Evolutionary conservation across 2,329 filamentous ascomycete genomes (phyloP), one percentile per base, ranked within the genome.

Genomic region (Hypoxylon sp.): DNA sequence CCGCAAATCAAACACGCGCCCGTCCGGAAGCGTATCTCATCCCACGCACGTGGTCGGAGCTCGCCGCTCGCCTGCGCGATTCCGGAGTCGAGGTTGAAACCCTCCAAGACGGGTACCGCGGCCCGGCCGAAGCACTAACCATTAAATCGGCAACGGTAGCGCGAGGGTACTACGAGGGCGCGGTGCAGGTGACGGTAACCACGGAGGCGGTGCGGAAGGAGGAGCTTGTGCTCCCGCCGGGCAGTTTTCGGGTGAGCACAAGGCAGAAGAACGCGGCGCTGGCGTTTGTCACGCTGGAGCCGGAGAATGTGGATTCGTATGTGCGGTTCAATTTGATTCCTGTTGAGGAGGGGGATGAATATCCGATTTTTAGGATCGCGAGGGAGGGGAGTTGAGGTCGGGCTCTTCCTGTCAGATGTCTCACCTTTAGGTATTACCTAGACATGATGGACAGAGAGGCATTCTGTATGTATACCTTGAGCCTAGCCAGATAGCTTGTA

Each of bases 241-340:
- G 74, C 0, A 75, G 73, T 45, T 75, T 75, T 60, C 51, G 63
- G 4, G 45, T 75, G 1, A 66, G 71, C 57, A 70, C 72, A 6
- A 63, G 69, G 21, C 74, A 76, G 67, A 72, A 73, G 62, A 75
- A 75, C 32, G 73, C 72, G 0, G 74, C 73, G 17, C 51, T 75
- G n/a, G 74, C 73, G 50, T 76, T 76, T 43, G 69, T 72, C 2
- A 67, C 73, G 21, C 72, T 76, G 19, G 74, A 76, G 61, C 74
- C 73, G 13, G 74, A 76, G 66, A 73, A 73, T 50, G 66, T 74
- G 4, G 74, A 76, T 50, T 75, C 73, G 9, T 76, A 75, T 25
- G 74, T 75, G 25, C 55, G 69, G 19, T 75, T 76, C n/a, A 73
- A 74, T 49, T 55, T 75, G 25, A 30, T 76, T 2, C 74, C 73